Conservation (phyloP, 768 basidiomycete genomes). For the Leccinum ochraceum region DNA sequence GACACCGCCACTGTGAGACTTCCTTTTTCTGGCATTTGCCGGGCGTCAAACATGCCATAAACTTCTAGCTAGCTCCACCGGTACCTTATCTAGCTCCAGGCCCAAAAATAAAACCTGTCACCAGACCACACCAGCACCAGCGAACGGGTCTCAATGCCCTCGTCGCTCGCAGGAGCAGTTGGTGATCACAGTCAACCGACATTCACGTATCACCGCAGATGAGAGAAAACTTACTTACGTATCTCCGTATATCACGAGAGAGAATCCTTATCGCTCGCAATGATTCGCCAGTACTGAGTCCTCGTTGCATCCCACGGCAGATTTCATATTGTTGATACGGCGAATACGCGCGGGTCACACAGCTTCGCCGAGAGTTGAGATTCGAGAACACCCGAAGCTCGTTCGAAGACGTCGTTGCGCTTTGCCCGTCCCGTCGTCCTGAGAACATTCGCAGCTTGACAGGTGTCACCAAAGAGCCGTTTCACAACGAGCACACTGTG, state of each 20-base stretch:
- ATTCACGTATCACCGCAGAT: not conserved
- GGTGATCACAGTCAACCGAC: not conserved
- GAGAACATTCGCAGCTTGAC: conserved; percentile 5
- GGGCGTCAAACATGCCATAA: conserved; percentile 1
- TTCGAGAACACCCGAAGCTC: conserved; percentile 6
- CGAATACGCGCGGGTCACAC: not conserved
- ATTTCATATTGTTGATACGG: not conserved
- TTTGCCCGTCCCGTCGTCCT: not conserved
- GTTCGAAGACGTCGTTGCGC: not conserved
- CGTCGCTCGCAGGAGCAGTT: not conserved
- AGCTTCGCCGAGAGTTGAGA: not conserved
- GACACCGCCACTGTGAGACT: conserved; percentile 23
- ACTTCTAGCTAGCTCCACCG: not conserved
- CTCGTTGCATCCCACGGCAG: not conserved
- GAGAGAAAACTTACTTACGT: conserved; percentile 13
- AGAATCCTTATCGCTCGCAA: conserved; percentile 16
- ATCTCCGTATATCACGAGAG: conserved; percentile 10
- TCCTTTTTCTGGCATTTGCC: conserved; percentile 13
- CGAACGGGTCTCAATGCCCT: not conserved
- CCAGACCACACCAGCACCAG: not conserved
- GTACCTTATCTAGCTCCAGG: conserved; percentile 4
- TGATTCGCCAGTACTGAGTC: not conserved
- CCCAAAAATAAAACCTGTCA: too few relatives aligned
- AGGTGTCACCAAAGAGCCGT: conserved; percentile 9
- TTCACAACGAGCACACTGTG: conserved; percentile 1